These are phyloP conservation scores for Haplosporangium gracile DNA, from an alignment of 192 early-diverging fungal genomes.

Conservation along the genomic window DNA sequence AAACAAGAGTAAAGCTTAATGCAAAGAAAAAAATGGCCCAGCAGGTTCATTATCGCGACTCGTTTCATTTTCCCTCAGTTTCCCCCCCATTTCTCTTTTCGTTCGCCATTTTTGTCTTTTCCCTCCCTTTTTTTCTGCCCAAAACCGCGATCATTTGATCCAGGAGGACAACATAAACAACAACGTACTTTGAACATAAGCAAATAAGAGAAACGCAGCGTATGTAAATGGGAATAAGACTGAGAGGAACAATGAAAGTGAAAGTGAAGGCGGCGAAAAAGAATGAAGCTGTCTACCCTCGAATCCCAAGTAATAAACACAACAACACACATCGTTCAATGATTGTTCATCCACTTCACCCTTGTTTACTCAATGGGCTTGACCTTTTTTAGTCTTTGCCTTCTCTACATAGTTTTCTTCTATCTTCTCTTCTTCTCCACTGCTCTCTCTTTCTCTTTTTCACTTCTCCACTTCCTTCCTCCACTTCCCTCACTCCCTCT, in stretches of 20 bases:
- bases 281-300: not conserved
- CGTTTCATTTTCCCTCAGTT: not conserved
- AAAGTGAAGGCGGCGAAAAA: not conserved
- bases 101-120: not conserved
- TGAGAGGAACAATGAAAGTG: not conserved
- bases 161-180: not conserved
- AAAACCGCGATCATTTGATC: not conserved
- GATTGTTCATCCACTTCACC: too few relatives aligned
- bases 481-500: not conserved
- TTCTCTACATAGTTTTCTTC: not conserved
- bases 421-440: not conserved
- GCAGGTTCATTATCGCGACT: slow-evolving; percentile 25
- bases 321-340: too few relatives aligned
- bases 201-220: not conserved
- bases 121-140: not conserved
- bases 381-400: not conserved
- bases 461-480: not conserved
- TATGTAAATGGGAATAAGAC: not conserved
- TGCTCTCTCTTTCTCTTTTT: not conserved
- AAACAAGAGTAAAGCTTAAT: not conserved
- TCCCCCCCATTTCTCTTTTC: not conserved
- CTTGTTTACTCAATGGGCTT: not conserved
- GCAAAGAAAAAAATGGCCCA: not conserved
- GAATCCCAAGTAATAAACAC: not conserved
- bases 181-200: not conserved